Base-by-base conservation (phyloP, 352 stramenopile species). In the Saprolegnia diclina region DNA sequence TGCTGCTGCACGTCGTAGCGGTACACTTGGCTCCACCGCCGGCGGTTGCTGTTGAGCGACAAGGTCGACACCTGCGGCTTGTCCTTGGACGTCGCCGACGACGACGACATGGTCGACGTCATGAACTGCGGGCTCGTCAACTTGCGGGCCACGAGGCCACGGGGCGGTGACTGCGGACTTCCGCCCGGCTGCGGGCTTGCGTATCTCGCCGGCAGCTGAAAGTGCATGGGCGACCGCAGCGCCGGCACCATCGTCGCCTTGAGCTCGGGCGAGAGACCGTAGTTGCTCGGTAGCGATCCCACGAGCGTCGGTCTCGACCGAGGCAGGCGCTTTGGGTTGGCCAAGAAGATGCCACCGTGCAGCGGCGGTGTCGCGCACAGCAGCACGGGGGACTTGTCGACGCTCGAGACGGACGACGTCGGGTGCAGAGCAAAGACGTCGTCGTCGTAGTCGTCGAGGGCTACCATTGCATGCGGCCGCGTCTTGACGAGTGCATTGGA, bases 1-100 rank as follows among this genome's bases (percentile, higher is more conserved):
- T 54, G 35, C 19, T 59, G 52, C 35, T 59, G 63, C 38, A 52
- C n/a, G 67, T 85, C 82, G 55, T 78, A 62, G 26, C 89, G 87
- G 65, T 96, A 97, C 32, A 97, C 88, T 73, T 97, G 89, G 44
- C 74, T 88, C 90, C 90, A 97, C 56, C 90, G 69, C 29, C 88
- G 73, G 38, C 87, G 71, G 79, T 97, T 97, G 45, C 52, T 59
- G 35, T 59, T 59, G 35, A 59, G 52, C 52, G 52, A 59, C 52
- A 59, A 19, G 13, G 42, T n/a, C 10, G 42, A 48, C 16, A 59
- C 35, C 11, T 16, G 52, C 24, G 52, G 52, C 24, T 35, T 40
- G 13, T 59, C n/a, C 35, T 59, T 59, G 3, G 1, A 4, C 3
- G 42, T 5, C 29, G 29, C 2, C 29, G 29, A 35, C 46, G n/a